Evolutionary conservation across 129 eudicot genomes (phyloP).

Genomic region (Arctium minus): DNA sequence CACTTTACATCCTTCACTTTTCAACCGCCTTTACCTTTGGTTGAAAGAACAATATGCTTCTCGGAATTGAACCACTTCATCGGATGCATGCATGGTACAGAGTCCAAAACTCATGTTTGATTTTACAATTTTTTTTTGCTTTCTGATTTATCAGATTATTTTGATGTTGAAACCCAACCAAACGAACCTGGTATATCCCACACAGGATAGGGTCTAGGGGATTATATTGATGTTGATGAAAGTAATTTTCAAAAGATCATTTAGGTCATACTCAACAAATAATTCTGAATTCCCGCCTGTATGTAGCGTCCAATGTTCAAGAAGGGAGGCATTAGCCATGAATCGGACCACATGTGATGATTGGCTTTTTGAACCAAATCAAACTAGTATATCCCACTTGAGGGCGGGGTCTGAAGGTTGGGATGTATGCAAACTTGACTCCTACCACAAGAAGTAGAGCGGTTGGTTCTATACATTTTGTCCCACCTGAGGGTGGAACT

Average conservation of each 20-base stretch:
- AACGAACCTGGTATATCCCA: background rate
- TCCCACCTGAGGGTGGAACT: background rate
- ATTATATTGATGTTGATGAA: too few relatives aligned
- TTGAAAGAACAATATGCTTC: constrained; percentile 39
- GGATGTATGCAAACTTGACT: too few relatives aligned
- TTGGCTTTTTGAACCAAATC: background rate
- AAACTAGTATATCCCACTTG: background rate
- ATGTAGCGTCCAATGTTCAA: too few relatives aligned
- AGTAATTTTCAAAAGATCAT: too few relatives aligned
- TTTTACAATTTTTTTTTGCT: background rate
- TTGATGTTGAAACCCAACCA: background rate
- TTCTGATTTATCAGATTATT: background rate
- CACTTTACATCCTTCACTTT: constrained; percentile 42
- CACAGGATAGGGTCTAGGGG: background rate
- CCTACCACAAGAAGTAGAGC: too few relatives aligned
- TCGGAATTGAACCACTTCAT: constrained; percentile 46
- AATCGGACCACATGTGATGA: too few relatives aligned
- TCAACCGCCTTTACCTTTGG: constrained; percentile 34
- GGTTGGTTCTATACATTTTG: background rate
- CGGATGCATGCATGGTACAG: constrained; percentile 55
- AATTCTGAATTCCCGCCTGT: background rate
- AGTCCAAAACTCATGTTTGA: background rate
- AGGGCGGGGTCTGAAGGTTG: too few relatives aligned
- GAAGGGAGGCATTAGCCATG: too few relatives aligned
- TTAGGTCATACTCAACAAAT: background rate